A percentile compares a stretch with the other conserved stretches of the same genome.
Evolutionary conservation across 2,329 filamentous ascomycete genomes (phyloP).

Genomic region (Diaporthe humulicola): DNA sequence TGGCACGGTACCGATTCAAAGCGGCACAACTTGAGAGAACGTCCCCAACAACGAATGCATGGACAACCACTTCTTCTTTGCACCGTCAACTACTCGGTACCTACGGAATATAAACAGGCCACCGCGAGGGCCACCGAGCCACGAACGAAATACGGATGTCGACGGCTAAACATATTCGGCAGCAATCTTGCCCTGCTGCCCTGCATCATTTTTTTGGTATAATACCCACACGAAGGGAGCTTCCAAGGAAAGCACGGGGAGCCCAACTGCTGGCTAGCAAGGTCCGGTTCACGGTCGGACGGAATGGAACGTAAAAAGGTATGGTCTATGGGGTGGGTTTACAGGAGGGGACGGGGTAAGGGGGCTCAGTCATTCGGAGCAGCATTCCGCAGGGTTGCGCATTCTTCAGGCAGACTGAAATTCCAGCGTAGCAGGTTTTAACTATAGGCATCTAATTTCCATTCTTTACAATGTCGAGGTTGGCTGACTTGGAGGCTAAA

Average conservation of each 20-base stretch:
- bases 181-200: conserved; percentile 25
- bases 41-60: conserved; percentile 5
- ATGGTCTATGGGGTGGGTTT: conserved; percentile 2
- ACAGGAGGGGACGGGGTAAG: neutral
- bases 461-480: conserved; percentile 40
- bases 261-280: conserved; percentile 6
- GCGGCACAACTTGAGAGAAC: neutral
- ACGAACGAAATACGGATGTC: conserved; percentile 15
- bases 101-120: conserved; percentile 15
- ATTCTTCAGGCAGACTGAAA: conserved; percentile 37
- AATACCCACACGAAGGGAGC: conserved; percentile 27
- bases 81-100: conserved; percentile 19
- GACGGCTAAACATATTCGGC: conserved; percentile 14
- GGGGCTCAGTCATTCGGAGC: conserved; percentile 27
- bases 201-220: conserved; percentile 9
- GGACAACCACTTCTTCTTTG: conserved; percentile 2
- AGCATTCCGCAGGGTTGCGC: conserved; percentile 22
- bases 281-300: conserved; percentile 7
- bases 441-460: conserved; percentile 40
- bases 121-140: neutral
- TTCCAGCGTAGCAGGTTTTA: conserved; percentile 40
- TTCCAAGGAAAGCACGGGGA: conserved; percentile 3
- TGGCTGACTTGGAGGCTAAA: neutral
- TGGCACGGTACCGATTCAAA: neutral
- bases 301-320: conserved; percentile 26